Evolutionary conservation across 2,329 filamentous ascomycete genomes (phyloP).

Genomic region (Calonectria honghensis): DNA sequence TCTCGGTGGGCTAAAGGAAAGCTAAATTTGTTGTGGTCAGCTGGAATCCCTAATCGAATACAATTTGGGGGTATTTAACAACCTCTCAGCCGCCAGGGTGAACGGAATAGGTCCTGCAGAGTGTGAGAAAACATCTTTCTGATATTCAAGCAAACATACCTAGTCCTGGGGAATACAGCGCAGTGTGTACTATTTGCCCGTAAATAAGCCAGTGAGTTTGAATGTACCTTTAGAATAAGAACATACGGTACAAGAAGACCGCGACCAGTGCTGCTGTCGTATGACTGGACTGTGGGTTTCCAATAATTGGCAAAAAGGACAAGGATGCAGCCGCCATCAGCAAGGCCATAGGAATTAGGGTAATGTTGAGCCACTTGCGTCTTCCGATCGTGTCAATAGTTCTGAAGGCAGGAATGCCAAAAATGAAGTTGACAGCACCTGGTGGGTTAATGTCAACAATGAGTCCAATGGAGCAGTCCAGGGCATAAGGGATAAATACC

Average conservation of each 20-base stretch:
- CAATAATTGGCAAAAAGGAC: conserved; percentile 49
- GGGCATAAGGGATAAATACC: neutral
- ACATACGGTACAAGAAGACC: conserved; percentile 56
- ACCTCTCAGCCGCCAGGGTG: conserved; percentile 67
- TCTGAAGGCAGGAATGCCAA: conserved; percentile 61
- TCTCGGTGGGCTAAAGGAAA: conserved; percentile 71
- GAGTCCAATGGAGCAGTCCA: conserved; percentile 55
- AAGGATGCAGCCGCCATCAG: conserved; percentile 59
- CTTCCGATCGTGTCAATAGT: conserved; percentile 57
- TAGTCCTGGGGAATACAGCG: conserved; percentile 63
- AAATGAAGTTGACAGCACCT: conserved; percentile 62
- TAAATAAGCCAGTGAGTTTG: accelerated
- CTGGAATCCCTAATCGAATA: neutral
- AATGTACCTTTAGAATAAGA: conserved; percentile 20
- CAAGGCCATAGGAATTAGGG: neutral
- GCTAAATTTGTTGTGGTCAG: conserved; percentile 48
- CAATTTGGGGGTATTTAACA: neutral
- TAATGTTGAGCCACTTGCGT: conserved; percentile 61
- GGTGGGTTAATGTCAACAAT: conserved; percentile 47
- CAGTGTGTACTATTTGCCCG: conserved; percentile 60
- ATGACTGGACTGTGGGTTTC: conserved; percentile 44
- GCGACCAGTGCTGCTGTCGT: conserved; percentile 56
- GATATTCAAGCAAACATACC: conserved; percentile 48
- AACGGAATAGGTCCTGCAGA: conserved; percentile 65
- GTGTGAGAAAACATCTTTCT: neutral